Evolutionary conservation across 2,329 filamentous ascomycete species (phyloP), one percentile per base, ranked within the genome.

Genomic region (Thelonectria olida): DNA sequence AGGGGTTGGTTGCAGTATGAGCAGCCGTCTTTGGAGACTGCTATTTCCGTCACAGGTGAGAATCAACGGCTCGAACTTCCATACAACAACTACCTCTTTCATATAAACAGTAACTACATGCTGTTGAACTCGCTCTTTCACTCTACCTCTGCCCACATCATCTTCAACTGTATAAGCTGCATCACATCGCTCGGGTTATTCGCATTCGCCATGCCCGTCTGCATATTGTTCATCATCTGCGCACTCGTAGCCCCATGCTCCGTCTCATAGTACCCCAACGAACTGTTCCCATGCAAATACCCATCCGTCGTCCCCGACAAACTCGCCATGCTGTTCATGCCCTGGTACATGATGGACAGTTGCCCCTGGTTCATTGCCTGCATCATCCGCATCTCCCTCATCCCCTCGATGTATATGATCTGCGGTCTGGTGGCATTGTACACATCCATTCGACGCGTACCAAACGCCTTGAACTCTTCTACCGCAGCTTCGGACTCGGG

Each of bases 231-330:
- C 45, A 68, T 68, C 68, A 74, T 71, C 22, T 77, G 71, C 5
- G 75, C 74, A 5, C 69, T 66, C n/a, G 71, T 75, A 0, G 69
- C 77, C 0, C 77, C 76, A 19, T 75, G 47, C 23, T 73, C 65
- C 17, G 76, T 78, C 34, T 74, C 74, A 39, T 79, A 70, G 64
- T 75, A 79, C 0, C 78, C 78, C 1, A 78, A 25, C 1, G 65
- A 63, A 47, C 67, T 76, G 44, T 72, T 78, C 0, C 78, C 78
- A 48, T 80, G 74, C 51, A 65, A 41, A 19, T 77, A 54, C 0
- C 74, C 73, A 17, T 77, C 73, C 12, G 66, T 73, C 0, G 65
- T 68, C 3, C 69, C 76, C 4, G 65, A 60, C 1, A 77, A 48
- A 6, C 64, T 55, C 17, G 68, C 61, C 19, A 74, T 69, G 2